Percentiles rank a stretch among this genome's conserved stretches.
These are phyloP conservation scores for Saraca asoca DNA, from an alignment of 331 rosid genomes.

Conservation along the genomic window DNA sequence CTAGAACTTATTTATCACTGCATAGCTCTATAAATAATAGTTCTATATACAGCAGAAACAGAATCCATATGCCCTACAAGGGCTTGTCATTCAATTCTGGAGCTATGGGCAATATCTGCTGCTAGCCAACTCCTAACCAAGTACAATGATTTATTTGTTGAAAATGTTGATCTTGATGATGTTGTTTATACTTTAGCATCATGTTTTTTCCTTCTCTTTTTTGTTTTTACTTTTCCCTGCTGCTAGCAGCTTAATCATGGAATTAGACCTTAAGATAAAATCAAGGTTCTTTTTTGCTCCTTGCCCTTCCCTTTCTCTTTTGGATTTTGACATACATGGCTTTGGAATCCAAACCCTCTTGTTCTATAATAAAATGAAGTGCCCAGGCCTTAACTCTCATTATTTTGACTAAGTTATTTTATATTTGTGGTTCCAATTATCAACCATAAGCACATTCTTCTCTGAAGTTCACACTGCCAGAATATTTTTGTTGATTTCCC, in stretches of 20 bases:
- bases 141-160: conserved; percentile 10
- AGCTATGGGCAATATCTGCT: background rate
- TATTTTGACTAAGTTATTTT: background rate
- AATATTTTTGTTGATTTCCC: background rate
- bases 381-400: background rate
- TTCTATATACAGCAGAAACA: background rate
- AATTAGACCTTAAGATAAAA: conserved; percentile 30
- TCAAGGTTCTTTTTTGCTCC: background rate
- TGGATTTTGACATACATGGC: conserved; percentile 14
- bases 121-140: background rate
- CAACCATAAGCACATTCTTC: background rate
- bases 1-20: background rate
- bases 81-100: conserved; percentile 26
- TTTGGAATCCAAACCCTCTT: background rate
- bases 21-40: background rate
- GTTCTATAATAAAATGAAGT: conserved; percentile 8
- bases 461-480: background rate
- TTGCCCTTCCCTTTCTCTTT: conserved; percentile 10
- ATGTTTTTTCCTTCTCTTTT: no score
- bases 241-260: conserved; percentile 25
- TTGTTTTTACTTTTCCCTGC: conserved; percentile 6
- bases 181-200: no score
- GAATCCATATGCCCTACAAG: background rate
- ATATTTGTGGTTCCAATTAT: background rate
- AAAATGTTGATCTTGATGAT: no score